Percentiles rank a stretch among this genome's conserved stretches.
Evolutionary conservation across 176 grass and related monocot genomes (phyloP).

Genomic region (Themeda triandra): DNA sequence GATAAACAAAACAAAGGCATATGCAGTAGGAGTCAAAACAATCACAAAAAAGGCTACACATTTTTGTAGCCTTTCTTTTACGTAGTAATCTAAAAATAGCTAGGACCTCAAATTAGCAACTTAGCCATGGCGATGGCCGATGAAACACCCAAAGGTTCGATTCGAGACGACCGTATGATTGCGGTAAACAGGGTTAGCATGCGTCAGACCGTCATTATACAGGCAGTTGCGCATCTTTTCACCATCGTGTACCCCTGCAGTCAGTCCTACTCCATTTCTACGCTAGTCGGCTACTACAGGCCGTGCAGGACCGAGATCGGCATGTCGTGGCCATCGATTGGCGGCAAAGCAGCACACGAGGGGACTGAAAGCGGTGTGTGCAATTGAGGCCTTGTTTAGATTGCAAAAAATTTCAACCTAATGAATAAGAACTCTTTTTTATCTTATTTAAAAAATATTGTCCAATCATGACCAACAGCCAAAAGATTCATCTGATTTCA

Average conservation of each 20-base stretch:
- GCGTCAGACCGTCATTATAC: conserved; percentile 23
- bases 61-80: background rate
- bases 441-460: too few relatives aligned
- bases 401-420: too few relatives aligned
- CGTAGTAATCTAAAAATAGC: background rate
- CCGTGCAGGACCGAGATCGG: background rate
- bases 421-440: too few relatives aligned
- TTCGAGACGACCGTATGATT: conserved; percentile 32
- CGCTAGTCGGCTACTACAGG: too few relatives aligned
- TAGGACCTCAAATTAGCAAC: background rate
- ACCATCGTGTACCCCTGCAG: background rate
- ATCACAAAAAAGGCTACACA: background rate
- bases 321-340: conserved; percentile 16
- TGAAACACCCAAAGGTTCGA: background rate
- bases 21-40: background rate
- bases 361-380: background rate
- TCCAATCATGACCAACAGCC: too few relatives aligned
- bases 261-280: background rate
- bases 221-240: background rate
- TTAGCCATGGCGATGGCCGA: background rate
- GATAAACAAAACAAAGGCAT: background rate
- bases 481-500: too few relatives aligned
- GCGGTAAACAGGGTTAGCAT: conserved; percentile 34
- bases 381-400: too few relatives aligned
- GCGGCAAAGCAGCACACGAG: conserved; percentile 28